These are phyloP conservation scores for Senecio squalidus DNA, from an alignment of 140 eudicot species.

Conservation along the genomic window DNA sequence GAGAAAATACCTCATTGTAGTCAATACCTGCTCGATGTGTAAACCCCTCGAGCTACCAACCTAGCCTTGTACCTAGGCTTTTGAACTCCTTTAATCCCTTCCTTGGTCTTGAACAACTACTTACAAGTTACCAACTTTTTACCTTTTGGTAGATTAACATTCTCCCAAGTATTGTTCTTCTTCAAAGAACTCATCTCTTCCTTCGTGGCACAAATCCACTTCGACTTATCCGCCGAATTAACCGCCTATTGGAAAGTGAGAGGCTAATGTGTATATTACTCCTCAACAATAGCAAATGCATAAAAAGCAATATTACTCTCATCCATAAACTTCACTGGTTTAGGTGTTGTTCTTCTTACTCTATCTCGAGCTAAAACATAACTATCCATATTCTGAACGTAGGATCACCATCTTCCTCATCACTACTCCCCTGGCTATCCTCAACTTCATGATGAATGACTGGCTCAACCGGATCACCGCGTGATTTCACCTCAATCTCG, in stretches of 20 bases:
- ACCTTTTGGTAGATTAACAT: background rate
- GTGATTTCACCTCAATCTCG: too few species aligned
- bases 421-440: too few species aligned
- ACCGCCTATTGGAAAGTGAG: background rate
- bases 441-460: background rate
- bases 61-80: background rate
- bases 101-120: background rate
- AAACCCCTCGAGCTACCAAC: background rate
- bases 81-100: background rate
- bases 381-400: background rate
- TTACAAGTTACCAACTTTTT: background rate
- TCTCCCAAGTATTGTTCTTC: background rate
- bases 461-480: too few species aligned
- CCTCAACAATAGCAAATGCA: background rate
- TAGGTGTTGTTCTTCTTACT: background rate
- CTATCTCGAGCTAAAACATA: background rate
- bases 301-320: background rate
- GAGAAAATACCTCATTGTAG: slow-evolving; percentile 12
- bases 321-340: background rate
- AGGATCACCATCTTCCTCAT: background rate
- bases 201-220: background rate
- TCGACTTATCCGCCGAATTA: background rate
- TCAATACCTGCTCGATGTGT: background rate
- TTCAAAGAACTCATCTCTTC: background rate
- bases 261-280: background rate